Evolutionary conservation across 768 basidiomycete species (phyloP), one percentile per base, ranked within the genome.

Genomic region (Leccinum arenicola): DNA sequence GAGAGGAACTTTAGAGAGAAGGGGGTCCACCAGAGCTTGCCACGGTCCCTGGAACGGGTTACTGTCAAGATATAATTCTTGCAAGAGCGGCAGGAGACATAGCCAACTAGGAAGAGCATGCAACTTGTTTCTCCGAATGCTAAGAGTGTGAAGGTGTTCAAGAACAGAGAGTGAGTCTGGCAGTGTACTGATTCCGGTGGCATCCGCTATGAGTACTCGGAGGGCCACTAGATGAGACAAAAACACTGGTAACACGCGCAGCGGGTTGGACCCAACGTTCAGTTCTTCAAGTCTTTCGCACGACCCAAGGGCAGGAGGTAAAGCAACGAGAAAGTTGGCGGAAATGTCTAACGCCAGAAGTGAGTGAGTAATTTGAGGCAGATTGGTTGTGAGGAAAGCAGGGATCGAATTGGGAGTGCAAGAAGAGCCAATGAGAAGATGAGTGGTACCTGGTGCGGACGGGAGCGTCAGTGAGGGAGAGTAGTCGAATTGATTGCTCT

Each of bases 11-110:
- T 85, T 85, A 54, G 86, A 80, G 9, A 95, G 78, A 51, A 98
- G 78, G 1, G 95, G 93, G 58, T 89, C 90, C 25, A 97, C 86
- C 55, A 99, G 79, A 33, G 91, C 87, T 68, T 88, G 86, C 93
- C 95, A 97, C 1, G 93, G 91, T 8, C 91, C 91, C 66, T 92
- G 91, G 75, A 99, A 98, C 8, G 95, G 94, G 71, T 99, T 99
- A 17, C 87, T 89, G 62, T 98, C 96, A n/a, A 99, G 85, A 64
- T 88, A 89, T 3, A 99, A 77, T 2, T 87, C 89, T 72, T 96
- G 93, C 50, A 99, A 78, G 31, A 82, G 81, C 19, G 86, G 83
- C n/a, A 99, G 80, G 29, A 93, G 83, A 71, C 93, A 93, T 50
- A 99, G 80, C 96, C 97, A 99, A 61, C 89, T 86, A n/a, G 97